Base-by-base conservation (phyloP, 257 asterid genomes). In the Nicotiana knightiana region DNA sequence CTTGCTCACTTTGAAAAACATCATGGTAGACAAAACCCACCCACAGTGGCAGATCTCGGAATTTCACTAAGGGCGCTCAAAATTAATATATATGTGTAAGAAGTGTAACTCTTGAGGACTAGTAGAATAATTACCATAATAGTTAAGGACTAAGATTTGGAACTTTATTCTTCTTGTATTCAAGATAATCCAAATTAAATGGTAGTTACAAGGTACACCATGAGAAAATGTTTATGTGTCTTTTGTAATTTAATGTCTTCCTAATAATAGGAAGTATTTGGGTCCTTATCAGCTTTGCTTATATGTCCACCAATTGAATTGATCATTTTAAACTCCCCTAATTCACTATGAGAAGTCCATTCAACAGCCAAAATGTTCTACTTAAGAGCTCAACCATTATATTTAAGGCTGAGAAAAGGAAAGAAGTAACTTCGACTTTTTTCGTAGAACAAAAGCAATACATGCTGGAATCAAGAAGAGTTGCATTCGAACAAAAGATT, bases 181-280 rank as follows among this genome's bases (percentile, higher is more conserved):
- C 79, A 48, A 73, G 62, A 73, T 73, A 75, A 48, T 75, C 63
- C 63, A 75, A 75, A 51, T 26, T 61, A 75, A 48, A 51, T 75
- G 46, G 15, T 8, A 7, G 9, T 48, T 51, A 46, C 26, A 53
- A 53, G 21, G 46, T 51, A 51, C 16, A 75, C n/a, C 46, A 26
- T 39, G 16, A 24, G 43, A 75, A 73, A 51, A 75, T 15, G 9
- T 26, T 46, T 48, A 13, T 13, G 79, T 24, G 8, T 75, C 8
- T 30, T 26, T 75, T 51, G 63, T 51, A 75, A 33, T 48, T 30
- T 26, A 73, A 55, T 37, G 79, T 75, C 21, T 28, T 75, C 43
- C 63, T 26, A 26, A 15, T 51, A 16, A 51, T 75, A 51, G 63
- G 46, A 51, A 28, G 80, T 28, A 8, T 24, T 7, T 26, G 46